Evolutionary conservation across 2,329 filamentous ascomycete genomes (phyloP).

Genomic region (Blastomyces silverae): DNA sequence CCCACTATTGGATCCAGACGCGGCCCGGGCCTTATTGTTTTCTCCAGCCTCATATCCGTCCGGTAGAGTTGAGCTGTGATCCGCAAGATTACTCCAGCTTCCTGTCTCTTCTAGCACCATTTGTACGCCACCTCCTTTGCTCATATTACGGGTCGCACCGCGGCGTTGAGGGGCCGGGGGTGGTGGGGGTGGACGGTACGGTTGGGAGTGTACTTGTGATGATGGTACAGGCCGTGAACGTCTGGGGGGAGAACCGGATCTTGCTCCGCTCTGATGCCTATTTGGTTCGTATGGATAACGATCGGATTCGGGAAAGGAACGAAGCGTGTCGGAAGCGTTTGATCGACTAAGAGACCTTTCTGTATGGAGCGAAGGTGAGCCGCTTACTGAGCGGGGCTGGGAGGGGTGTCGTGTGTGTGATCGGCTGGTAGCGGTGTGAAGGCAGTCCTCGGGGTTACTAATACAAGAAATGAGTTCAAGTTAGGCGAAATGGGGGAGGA

Average conservation of each 20-base stretch:
- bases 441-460: conserved; percentile 38
- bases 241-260: conserved; percentile 24
- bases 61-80: conserved; percentile 69
- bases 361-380: conserved; percentile 29
- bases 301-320: conserved; percentile 27
- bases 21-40: conserved; percentile 43
- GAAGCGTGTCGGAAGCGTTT: conserved; percentile 28
- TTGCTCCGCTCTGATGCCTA: not conserved
- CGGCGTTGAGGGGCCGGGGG: conserved; percentile 40
- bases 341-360: conserved; percentile 29
- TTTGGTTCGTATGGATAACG: conserved; percentile 9
- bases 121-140: conserved; percentile 76
- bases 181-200: conserved; percentile 35
- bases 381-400: conserved; percentile 31
- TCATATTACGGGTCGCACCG: conserved; percentile 62
- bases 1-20: conserved; percentile 56
- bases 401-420: conserved; percentile 35
- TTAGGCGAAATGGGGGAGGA: not conserved
- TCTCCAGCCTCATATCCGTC: conserved; percentile 49
- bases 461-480: conserved; percentile 17
- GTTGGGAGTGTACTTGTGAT: conserved; percentile 28
- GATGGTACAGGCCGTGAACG: conserved; percentile 20
- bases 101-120: conserved; percentile 84
- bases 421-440: conserved; percentile 26
- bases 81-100: conserved; percentile 85